A percentile compares a stretch with the other conserved stretches of the same genome.
Evolutionary conservation across 495 filamentous ascomycete genomes (phyloP).

Genomic region (Pseudoneurospora amorphoporcata): DNA sequence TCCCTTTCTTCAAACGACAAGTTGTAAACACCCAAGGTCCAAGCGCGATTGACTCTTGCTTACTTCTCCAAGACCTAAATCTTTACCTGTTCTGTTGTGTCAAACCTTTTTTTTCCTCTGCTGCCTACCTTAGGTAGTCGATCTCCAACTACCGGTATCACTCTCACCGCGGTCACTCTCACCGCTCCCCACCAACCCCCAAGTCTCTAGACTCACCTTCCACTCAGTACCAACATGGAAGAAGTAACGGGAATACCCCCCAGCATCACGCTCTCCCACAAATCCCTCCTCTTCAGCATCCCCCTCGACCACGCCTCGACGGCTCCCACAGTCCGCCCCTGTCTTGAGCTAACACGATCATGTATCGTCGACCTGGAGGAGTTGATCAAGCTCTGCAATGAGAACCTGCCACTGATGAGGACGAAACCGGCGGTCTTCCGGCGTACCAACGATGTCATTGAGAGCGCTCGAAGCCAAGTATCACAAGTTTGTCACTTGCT

Average conservation of each 20-base stretch:
- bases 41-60: not conserved
- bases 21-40: not conserved
- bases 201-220: not conserved
- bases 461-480: conserved; percentile 3
- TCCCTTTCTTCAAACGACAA: not conserved
- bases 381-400: conserved; percentile 11
- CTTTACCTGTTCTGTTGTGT: not conserved
- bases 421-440: conserved; percentile 3
- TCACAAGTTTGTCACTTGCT: conserved; percentile 8
- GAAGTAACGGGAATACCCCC: not conserved
- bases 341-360: conserved; percentile 10
- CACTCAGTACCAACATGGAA: not conserved
- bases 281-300: conserved; percentile 5
- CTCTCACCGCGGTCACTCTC: not conserved
- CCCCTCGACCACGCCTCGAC: conserved; percentile 8
- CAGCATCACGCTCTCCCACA: not conserved
- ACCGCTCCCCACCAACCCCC: not conserved
- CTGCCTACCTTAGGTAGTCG: not conserved
- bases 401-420: conserved; percentile 3
- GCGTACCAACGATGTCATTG: conserved; percentile 9
- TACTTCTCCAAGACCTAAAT: not conserved
- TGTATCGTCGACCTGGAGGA: conserved; percentile 11
- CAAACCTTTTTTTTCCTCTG: not conserved
- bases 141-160: not conserved
- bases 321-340: conserved; percentile 1